These are phyloP conservation scores for Borovskyia barvae DNA, from an alignment of 208 protist species.

Conservation along the genomic window DNA sequence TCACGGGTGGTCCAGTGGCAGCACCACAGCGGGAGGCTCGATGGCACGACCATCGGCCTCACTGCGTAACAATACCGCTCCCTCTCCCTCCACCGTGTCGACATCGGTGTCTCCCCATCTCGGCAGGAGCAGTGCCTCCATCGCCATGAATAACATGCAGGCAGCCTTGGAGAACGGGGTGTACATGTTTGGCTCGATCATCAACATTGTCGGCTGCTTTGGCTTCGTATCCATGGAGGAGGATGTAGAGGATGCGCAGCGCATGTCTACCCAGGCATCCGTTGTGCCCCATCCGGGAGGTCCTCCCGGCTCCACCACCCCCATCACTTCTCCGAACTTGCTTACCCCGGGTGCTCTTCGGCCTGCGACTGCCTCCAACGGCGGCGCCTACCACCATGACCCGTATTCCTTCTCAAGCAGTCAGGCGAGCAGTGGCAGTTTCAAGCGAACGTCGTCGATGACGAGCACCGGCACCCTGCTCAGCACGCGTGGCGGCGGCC, in stretches of 20 bases:
- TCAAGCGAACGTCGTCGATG: neutral
- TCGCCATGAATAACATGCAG: slow-evolving; percentile 20
- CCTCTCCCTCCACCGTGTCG: neutral
- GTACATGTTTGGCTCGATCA: slow-evolving; percentile 50
- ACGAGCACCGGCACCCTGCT: slow-evolving; percentile 20
- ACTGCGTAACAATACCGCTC: too few relatives aligned
- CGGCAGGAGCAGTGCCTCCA: slow-evolving; percentile 11
- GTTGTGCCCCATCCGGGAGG: slow-evolving; percentile 15
- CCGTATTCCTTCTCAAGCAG: slow-evolving; percentile 31
- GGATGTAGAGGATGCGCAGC: slow-evolving; percentile 39
- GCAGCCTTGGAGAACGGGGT: slow-evolving; percentile 55
- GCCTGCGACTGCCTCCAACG: neutral
- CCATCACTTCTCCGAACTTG: slow-evolving; percentile 7
- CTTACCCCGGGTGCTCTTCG: slow-evolving; percentile 16
- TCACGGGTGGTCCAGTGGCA: neutral
- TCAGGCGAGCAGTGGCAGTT: slow-evolving; percentile 16
- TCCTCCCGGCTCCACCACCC: slow-evolving; percentile 1
- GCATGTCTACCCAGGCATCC: slow-evolving; percentile 9
- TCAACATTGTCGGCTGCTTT: slow-evolving; percentile 87
- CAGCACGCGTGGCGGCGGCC: slow-evolving; percentile 8
- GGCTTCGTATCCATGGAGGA: slow-evolving; percentile 80
- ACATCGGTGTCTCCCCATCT: neutral
- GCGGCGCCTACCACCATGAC: slow-evolving; percentile 35
- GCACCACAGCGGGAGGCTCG: neutral
- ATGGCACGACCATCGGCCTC: too few relatives aligned